Conservation (phyloP, 257 asterid genomes). For the Coffea eugenioides region DNA sequence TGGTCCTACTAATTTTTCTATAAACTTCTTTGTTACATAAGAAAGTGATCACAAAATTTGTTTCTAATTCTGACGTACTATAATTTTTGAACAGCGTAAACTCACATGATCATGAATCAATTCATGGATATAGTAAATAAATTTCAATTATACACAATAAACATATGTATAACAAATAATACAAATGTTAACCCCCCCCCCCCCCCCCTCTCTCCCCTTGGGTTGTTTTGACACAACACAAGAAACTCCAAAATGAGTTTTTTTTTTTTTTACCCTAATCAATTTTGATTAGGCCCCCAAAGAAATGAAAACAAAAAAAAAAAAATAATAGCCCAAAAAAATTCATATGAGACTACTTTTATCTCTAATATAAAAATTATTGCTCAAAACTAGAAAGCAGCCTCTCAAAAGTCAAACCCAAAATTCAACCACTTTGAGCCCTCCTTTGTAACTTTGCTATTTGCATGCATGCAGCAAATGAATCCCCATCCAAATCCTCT, state of each 20-base stretch:
- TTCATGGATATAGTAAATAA: constrained; percentile 7
- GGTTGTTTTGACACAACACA: constrained; percentile 7
- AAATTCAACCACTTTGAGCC: neutral
- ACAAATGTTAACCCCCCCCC: constrained; percentile 24
- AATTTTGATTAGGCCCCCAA: constrained; percentile 8
- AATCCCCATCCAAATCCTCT: constrained; percentile 1
- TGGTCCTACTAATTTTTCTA: too few relatives aligned
- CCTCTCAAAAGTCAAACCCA: constrained; percentile 7
- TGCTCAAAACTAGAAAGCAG: constrained; percentile 7
- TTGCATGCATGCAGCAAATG: constrained; percentile 4
- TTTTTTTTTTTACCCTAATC: neutral
- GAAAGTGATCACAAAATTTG: too few relatives aligned
- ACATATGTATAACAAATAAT: constrained; percentile 31
- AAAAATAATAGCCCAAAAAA: constrained; percentile 13
- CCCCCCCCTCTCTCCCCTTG: constrained; percentile 15
- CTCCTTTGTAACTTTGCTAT: neutral
- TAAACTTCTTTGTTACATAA: too few relatives aligned
- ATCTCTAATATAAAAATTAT: constrained; percentile 10
- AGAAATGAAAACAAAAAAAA: neutral
- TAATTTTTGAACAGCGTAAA: neutral
- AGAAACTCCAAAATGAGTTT: neutral
- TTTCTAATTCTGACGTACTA: too few relatives aligned
- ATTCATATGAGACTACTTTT: constrained; percentile 13
- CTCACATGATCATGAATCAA: neutral
- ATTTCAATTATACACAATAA: constrained; percentile 27